Conservation (phyloP, 371 early-diverging fungal genomes). For the Haplosporangium sp. region DNA sequence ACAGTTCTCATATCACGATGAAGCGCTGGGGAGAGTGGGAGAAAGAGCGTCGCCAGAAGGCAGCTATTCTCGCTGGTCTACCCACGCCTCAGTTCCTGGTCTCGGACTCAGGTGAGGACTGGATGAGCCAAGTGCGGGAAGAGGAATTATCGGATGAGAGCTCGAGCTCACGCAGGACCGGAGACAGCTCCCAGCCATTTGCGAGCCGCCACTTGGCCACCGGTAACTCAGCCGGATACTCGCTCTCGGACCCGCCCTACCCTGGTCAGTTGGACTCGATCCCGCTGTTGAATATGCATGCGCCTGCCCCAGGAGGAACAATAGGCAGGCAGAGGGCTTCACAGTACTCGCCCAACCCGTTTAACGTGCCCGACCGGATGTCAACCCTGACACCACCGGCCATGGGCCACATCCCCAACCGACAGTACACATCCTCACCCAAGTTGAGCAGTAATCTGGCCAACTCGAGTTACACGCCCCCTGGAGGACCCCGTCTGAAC, state of each 20-base stretch:
- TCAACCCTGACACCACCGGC: slow-evolving; percentile 28
- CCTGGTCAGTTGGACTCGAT: slow-evolving; percentile 42
- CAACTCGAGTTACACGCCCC: slow-evolving; percentile 33
- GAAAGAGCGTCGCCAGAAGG: slow-evolving; percentile 54
- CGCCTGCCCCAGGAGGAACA: slow-evolving; percentile 46
- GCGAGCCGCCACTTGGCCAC: slow-evolving; percentile 32
- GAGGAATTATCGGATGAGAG: slow-evolving; percentile 52
- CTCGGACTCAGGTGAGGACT: slow-evolving; percentile 52
- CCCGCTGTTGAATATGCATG: slow-evolving; percentile 53
- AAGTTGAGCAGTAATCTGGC: slow-evolving; percentile 35
- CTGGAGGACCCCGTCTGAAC: slow-evolving; percentile 39
- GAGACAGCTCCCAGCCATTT: slow-evolving; percentile 48
- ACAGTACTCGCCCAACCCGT: slow-evolving; percentile 10
- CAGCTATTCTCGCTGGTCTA: slow-evolving; percentile 42
- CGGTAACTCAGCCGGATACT: slow-evolving; percentile 27
- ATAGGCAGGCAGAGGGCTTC: slow-evolving; percentile 44
- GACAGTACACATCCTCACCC: slow-evolving; percentile 31
- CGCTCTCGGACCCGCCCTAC: slow-evolving; percentile 29
- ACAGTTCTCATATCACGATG: slow-evolving; percentile 72
- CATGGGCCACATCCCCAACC: slow-evolving; percentile 17
- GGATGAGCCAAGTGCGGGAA: slow-evolving; percentile 39
- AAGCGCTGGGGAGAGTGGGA: slow-evolving; percentile 79
- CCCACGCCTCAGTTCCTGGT: slow-evolving; percentile 53
- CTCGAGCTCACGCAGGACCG: slow-evolving; percentile 40
- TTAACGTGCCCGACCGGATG: slow-evolving; percentile 24